A percentile compares a stretch with the other conserved stretches of the same genome.
These are phyloP conservation scores for Flagelloscypha sp. DNA, from an alignment of 768 basidiomycete species.

Conservation along the genomic window DNA sequence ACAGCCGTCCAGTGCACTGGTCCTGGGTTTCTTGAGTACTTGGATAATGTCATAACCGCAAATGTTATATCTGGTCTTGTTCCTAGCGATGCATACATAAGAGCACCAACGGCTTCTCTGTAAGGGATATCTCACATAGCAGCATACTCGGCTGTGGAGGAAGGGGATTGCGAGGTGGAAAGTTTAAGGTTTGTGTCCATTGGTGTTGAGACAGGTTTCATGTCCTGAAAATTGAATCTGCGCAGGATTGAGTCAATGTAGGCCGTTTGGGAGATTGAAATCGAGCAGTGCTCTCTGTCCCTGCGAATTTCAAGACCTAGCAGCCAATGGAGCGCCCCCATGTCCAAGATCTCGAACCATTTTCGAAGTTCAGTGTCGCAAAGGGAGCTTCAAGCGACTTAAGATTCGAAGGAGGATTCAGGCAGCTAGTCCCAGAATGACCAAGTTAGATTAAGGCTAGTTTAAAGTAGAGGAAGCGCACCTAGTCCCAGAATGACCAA, in stretches of 20 bases:
- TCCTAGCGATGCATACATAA: constrained; percentile 24
- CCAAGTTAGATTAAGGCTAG: too few relatives aligned
- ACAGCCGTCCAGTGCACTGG: constrained; percentile 9
- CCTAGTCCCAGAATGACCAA: too few relatives aligned
- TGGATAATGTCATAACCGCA: constrained; percentile 15
- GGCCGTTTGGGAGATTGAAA: constrained; percentile 22
- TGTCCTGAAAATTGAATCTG: constrained; percentile 18
- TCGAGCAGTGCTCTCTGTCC: constrained; percentile 12
- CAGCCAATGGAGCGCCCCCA: constrained; percentile 19
- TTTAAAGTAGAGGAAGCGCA: too few relatives aligned
- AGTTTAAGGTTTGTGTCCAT: constrained; percentile 18
- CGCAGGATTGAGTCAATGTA: constrained; percentile 23
- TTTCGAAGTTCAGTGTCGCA: too few relatives aligned
- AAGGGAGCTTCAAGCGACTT: too few relatives aligned
- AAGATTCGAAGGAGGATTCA: too few relatives aligned
- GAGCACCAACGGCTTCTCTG: constrained; percentile 19
- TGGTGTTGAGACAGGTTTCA: constrained; percentile 17
- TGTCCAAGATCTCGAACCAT: constrained; percentile 16
- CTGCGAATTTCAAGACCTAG: constrained; percentile 21
- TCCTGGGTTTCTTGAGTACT: constrained; percentile 9
- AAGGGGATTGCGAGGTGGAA: constrained; percentile 13
- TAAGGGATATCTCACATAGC: constrained; percentile 20
- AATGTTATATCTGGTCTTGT: constrained; percentile 27
- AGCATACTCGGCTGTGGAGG: constrained; percentile 11
- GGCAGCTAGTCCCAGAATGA: too few relatives aligned